phyloP scores from a whole-genome alignment of 1,139 yeast genomes.

The Zygoascus meyerae region DNA sequence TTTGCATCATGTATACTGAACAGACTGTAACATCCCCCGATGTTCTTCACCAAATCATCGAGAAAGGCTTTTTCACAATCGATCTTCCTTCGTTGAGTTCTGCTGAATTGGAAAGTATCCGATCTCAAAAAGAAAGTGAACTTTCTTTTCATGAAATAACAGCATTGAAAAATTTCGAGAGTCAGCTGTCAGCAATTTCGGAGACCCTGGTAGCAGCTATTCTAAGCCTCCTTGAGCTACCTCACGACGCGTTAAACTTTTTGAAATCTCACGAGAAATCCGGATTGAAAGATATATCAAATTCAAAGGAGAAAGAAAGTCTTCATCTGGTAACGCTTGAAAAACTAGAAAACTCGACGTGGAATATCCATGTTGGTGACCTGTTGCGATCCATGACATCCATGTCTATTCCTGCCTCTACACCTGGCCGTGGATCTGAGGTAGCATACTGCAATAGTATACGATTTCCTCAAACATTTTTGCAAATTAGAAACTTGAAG shows the following conservation, averaged over 20 bases:
- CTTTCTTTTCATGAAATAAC: too few species aligned
- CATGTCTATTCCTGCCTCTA: background rate
- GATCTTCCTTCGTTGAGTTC: too few species aligned
- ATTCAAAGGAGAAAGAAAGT: background rate
- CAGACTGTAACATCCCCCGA: too few species aligned
- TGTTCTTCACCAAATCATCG: too few species aligned
- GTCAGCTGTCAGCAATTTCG: background rate
- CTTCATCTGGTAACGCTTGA: too few species aligned
- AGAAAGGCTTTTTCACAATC: too few species aligned
- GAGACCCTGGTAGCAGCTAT: background rate
- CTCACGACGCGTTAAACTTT: constrained; percentile 8
- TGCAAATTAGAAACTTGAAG: background rate
- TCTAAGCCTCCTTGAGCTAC: constrained; percentile 1
- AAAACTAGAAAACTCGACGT: too few species aligned
- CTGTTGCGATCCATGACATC: background rate
- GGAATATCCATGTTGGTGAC: constrained; percentile 1
- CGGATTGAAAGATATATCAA: constrained; percentile 5
- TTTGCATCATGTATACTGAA: too few species aligned
- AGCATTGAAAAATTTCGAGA: background rate
- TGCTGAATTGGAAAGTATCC: too few species aligned
- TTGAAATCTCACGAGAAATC: constrained; percentile 2
- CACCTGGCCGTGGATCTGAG: too few species aligned
- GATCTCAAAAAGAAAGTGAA: too few species aligned
- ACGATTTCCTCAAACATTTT: constrained; percentile 1
- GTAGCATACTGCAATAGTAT: constrained; percentile 1